These are phyloP conservation scores for Skeletonema tropicum DNA, from an alignment of 108 stramenopile genomes.

Conservation along the genomic window DNA sequence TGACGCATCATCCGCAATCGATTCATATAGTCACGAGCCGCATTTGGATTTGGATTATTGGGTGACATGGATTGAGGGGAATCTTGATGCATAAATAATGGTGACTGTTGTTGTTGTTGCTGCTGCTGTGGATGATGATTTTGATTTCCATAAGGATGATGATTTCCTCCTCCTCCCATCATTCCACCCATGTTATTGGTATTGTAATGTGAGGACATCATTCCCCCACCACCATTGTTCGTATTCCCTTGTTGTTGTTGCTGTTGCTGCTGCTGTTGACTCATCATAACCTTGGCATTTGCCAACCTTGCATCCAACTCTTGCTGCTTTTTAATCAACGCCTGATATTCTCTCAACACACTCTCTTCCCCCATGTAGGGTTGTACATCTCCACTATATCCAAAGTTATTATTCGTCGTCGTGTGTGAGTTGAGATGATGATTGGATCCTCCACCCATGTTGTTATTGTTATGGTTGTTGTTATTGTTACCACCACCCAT, in stretches of 20 bases:
- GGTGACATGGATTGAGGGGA: not conserved
- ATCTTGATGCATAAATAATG: not conserved
- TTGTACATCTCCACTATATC: slow-evolving; percentile 2
- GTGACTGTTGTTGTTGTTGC: not conserved
- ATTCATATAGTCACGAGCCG: slow-evolving; percentile 38
- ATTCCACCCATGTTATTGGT: slow-evolving; percentile 6
- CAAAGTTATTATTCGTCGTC: not conserved
- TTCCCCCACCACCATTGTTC: slow-evolving; percentile 9
- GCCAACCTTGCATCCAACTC: slow-evolving; percentile 19
- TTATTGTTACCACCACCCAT: not conserved
- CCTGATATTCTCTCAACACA: slow-evolving; percentile 36
- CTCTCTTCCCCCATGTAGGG: slow-evolving; percentile 49
- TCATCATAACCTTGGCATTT: slow-evolving; percentile 17
- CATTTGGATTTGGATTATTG: slow-evolving; percentile 33
- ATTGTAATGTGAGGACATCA: not conserved
- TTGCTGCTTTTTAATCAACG: slow-evolving; percentile 50
- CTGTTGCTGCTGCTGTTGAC: slow-evolving; percentile 14
- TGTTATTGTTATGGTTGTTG: not conserved
- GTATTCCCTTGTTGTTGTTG: slow-evolving; percentile 12
- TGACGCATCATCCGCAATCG: slow-evolving; percentile 38
- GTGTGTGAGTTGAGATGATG: slow-evolving; percentile 26
- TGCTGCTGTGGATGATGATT: too few relatives aligned
- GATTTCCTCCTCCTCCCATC: slow-evolving; percentile 9
- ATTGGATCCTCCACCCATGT: slow-evolving; percentile 10
- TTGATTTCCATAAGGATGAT: slow-evolving; percentile 3